phyloP scores from a whole-genome alignment of 1,284 basidiomycete species.

The Ceratorhiza oryzae-sativae region DNA sequence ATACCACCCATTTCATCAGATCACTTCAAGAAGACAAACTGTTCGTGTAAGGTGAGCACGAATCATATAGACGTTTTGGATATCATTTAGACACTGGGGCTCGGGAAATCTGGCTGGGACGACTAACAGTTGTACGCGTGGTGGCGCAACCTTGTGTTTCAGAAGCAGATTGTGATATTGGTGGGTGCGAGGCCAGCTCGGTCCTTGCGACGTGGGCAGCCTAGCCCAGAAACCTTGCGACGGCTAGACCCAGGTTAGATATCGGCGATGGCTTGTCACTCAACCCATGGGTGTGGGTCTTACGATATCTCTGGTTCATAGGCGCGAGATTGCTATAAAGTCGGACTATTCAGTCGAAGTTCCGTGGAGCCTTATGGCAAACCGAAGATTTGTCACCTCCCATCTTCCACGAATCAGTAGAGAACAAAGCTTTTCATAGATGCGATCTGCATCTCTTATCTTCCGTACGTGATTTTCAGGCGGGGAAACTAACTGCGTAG shows the following conservation, averaged over 20 bases:
- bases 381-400: neutral
- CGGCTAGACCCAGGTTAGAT: neutral
- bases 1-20: neutral
- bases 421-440: conserved; percentile 1
- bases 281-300: neutral
- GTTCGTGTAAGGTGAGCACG: neutral
- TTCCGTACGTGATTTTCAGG: conserved; percentile 13
- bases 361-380: neutral
- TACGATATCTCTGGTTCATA: conserved; percentile 4
- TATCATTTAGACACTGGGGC: neutral
- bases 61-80: neutral
- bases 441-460: conserved; percentile 7
- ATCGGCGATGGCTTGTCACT: neutral
- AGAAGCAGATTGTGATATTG: neutral
- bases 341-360: neutral
- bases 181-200: neutral
- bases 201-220: neutral
- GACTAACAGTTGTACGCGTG: neutral
- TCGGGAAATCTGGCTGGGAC: neutral
- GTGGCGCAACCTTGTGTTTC: conserved; percentile 1
- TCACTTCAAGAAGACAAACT: neutral
- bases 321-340: neutral
- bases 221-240: neutral
- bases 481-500: conserved; percentile 12
- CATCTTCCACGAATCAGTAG: conserved; percentile 3